These are phyloP conservation scores for Glutinoglossum americanum DNA, from an alignment of 495 filamentous ascomycete species.

Conservation along the genomic window DNA sequence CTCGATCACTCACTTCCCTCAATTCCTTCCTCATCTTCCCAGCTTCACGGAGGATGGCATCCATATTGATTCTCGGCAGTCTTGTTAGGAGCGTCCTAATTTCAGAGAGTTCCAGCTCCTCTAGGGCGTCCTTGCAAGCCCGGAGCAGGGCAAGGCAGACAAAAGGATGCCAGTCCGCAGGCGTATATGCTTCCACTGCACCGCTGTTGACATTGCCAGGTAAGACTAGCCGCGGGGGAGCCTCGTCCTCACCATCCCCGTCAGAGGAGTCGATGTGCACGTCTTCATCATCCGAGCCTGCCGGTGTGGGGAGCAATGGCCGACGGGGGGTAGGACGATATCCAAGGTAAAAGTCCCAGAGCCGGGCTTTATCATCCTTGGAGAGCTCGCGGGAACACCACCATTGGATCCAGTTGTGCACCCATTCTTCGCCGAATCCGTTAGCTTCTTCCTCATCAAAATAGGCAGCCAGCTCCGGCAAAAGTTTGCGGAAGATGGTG, in stretches of 20 bases:
- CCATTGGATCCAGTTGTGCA: conserved; percentile 14
- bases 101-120: conserved; percentile 14
- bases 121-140: conserved; percentile 10
- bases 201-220: neutral
- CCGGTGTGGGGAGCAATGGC: neutral
- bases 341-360: conserved; percentile 15
- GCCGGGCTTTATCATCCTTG: conserved; percentile 11
- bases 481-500: conserved; percentile 11
- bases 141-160: conserved; percentile 14
- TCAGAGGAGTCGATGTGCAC: conserved; percentile 7
- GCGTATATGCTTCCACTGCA: conserved; percentile 11
- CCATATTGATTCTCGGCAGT: conserved; percentile 13
- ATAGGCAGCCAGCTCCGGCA: conserved; percentile 11
- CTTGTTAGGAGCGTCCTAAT: conserved; percentile 11
- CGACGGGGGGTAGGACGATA: conserved; percentile 7
- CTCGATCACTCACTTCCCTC: neutral
- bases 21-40: neutral
- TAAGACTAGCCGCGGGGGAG: neutral
- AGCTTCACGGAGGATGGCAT: neutral
- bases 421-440: conserved; percentile 13
- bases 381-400: conserved; percentile 13
- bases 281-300: neutral
- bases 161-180: conserved; percentile 13
- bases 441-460: conserved; percentile 14
- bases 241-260: conserved; percentile 5